Evolutionary conservation across 2,329 filamentous ascomycete species (phyloP).

Genomic region (Arthrobotrys musiformis): DNA sequence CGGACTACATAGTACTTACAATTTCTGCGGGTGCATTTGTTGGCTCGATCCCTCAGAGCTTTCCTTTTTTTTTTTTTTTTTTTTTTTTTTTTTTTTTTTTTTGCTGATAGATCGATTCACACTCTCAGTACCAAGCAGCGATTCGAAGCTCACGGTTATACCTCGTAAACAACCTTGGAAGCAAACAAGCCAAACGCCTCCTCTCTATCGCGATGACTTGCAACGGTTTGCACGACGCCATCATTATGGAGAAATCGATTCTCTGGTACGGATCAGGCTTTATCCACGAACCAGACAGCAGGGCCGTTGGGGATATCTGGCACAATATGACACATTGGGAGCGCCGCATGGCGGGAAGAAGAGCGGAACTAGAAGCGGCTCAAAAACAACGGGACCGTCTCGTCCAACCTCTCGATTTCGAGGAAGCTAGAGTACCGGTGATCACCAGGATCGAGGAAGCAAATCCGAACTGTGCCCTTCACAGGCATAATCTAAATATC

Average conservation of each 20-base stretch:
- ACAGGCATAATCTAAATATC: background rate
- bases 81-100: too few relatives aligned
- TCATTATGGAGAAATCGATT: background rate
- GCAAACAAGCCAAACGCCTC: background rate
- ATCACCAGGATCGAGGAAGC: background rate
- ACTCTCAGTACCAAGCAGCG: too few relatives aligned
- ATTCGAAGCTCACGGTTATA: too few relatives aligned
- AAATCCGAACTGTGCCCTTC: background rate
- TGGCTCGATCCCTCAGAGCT: too few relatives aligned
- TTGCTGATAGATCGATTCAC: too few relatives aligned
- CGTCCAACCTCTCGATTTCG: constrained; percentile 5
- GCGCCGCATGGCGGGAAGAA: background rate
- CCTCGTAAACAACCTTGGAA: background rate
- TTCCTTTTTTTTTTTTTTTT: too few relatives aligned
- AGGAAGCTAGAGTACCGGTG: background rate
- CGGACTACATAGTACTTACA: too few relatives aligned
- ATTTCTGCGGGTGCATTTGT: too few relatives aligned
- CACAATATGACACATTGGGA: constrained; percentile 3
- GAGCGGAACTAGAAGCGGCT: background rate
- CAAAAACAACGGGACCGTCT: background rate
- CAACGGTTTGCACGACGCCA: background rate
- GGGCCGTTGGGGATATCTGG: background rate
- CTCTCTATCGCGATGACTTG: background rate
- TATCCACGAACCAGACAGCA: background rate
- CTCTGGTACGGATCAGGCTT: background rate